These are phyloP conservation scores for Misopates orontium DNA, from an alignment of 257 asterid species.

Conservation along the genomic window DNA sequence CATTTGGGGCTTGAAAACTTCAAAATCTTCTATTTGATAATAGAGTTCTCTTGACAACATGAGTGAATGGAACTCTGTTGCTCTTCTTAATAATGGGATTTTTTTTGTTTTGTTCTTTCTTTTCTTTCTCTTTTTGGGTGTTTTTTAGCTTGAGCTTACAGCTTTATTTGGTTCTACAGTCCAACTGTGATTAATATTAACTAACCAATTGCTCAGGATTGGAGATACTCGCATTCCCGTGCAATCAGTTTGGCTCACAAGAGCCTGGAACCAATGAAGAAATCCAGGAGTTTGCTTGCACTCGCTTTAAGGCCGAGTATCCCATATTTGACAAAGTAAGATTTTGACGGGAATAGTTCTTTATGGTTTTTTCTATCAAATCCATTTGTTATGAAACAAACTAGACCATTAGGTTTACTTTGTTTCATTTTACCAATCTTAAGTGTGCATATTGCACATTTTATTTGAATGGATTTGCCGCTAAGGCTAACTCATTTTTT, in stretches of 20 bases:
- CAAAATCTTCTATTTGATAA: neutral
- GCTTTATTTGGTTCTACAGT: neutral
- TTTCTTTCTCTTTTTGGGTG: neutral
- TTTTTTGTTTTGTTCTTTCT: no score
- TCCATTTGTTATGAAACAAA: neutral
- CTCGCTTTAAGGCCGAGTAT: constrained; percentile 90
- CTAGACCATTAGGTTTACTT: neutral
- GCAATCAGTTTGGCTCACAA: constrained; percentile 92
- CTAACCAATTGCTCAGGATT: constrained; percentile 42
- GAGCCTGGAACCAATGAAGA: constrained; percentile 93
- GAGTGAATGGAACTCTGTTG: neutral
- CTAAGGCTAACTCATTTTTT: neutral
- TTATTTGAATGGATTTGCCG: neutral
- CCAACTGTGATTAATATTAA: neutral
- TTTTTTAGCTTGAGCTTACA: neutral
- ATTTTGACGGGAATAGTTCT: neutral
- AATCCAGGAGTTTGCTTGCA: constrained; percentile 72
- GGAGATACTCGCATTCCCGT: constrained; percentile 95
- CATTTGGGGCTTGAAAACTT: neutral
- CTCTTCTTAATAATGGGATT: no score
- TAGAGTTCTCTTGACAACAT: no score
- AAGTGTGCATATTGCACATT: no score
- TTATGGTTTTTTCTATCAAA: no score
- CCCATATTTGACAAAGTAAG: constrained; percentile 86
- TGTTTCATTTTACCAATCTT: no score